Percentiles rank a stretch among this genome's conserved stretches.
phyloP scores from a whole-genome alignment of 2,329 filamentous ascomycete genomes.

The Pochonia chlamydosporia region DNA sequence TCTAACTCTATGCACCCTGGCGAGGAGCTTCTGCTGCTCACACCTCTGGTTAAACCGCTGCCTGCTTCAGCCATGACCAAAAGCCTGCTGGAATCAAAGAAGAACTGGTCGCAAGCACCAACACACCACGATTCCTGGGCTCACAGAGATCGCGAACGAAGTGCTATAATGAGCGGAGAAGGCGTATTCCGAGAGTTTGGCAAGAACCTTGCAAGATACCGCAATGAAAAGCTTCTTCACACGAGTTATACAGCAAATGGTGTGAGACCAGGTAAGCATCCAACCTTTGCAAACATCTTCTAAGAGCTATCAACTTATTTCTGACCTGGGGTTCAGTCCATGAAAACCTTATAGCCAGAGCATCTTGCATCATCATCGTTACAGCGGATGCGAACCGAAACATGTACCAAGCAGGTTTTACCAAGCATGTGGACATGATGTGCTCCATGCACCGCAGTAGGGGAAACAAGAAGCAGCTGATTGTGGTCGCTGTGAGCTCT shows the following conservation, averaged over 20 bases:
- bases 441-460: conserved; percentile 74
- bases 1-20: conserved; percentile 74
- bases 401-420: conserved; percentile 88
- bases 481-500: conserved; percentile 89
- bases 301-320: neutral
- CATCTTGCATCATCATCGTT: conserved; percentile 81
- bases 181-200: conserved; percentile 88
- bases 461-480: conserved; percentile 79
- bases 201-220: conserved; percentile 75
- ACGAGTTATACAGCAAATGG: conserved; percentile 95
- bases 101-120: conserved; percentile 25
- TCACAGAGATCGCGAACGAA: conserved; percentile 50
- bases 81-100: conserved; percentile 53
- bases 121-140: conserved; percentile 49
- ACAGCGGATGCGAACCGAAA: conserved; percentile 94
- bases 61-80: conserved; percentile 81
- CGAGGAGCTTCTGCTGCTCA: conserved; percentile 84
- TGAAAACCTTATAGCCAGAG: conserved; percentile 84
- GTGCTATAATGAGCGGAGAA: conserved; percentile 81
- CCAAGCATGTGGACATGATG: conserved; percentile 94
- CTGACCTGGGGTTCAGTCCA: conserved; percentile 50
- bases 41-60: conserved; percentile 85
- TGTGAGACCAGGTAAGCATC: conserved; percentile 61
- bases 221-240: conserved; percentile 81
- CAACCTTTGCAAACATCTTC: neutral